Conservation (phyloP, 345 rosid genomes). For the Geranium rotundifolium region DNA sequence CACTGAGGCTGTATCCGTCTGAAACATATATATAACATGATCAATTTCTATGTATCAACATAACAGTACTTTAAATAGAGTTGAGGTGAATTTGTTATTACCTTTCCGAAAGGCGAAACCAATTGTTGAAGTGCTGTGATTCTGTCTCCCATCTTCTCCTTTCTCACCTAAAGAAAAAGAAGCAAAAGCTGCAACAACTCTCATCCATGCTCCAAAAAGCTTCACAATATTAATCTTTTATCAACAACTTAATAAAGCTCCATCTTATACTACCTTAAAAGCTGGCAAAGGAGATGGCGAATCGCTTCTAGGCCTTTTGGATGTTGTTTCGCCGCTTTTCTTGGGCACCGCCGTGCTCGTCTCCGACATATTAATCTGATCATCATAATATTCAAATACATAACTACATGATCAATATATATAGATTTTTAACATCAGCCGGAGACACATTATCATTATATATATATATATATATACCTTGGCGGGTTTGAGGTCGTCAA, state of each 20-base stretch:
- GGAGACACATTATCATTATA: too few species aligned
- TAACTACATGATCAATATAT: too few species aligned
- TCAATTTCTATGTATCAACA: not conserved
- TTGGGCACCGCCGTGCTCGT: conserved; percentile 34
- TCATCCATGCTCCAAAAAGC: conserved; percentile 8
- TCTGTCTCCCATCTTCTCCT: conserved; percentile 99
- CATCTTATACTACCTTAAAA: conserved; percentile 62
- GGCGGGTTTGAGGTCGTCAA: conserved; percentile 17
- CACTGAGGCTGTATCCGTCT: conserved; percentile 99
- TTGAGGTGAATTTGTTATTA: conserved; percentile 16
- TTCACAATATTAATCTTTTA: not conserved
- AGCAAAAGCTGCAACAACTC: conserved; percentile 4
- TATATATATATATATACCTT: too few species aligned
- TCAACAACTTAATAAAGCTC: conserved; percentile 6
- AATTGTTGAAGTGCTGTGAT: conserved; percentile 99
- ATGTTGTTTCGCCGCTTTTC: conserved; percentile 46
- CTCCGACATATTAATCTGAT: conserved; percentile 13
- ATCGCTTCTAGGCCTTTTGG: conserved; percentile 72
- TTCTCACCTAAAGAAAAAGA: conserved; percentile 57
- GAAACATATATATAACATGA: conserved; percentile 2
- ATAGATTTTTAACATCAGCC: too few species aligned
- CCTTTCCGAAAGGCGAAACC: conserved; percentile 99
- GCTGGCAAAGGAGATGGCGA: conserved; percentile 70
- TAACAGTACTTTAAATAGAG: too few species aligned
- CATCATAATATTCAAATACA: too few species aligned